Conservation (phyloP, 1,284 basidiomycete species). For the Apiotrichum sp. region DNA sequence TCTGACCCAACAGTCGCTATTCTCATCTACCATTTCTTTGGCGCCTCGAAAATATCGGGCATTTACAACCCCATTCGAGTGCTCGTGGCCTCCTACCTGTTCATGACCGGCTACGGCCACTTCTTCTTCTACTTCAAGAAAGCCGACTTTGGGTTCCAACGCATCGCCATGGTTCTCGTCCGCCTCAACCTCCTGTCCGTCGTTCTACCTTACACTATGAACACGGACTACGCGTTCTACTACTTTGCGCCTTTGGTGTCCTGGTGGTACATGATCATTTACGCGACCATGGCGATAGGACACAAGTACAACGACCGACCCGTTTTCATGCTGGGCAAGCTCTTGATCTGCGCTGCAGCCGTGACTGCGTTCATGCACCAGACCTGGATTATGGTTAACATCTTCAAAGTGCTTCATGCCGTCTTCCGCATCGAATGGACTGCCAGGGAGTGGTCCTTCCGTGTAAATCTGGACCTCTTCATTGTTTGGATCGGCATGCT, state of each 20-base stretch:
- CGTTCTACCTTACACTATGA: conserved; percentile 76
- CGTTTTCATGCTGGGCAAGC: conserved; percentile 63
- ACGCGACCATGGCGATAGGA: conserved; percentile 66
- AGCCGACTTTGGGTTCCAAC: conserved; percentile 70
- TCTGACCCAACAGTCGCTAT: conserved; percentile 58
- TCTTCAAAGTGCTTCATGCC: conserved; percentile 60
- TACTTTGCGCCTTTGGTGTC: conserved; percentile 77
- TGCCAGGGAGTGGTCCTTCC: conserved; percentile 76
- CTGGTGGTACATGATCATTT: conserved; percentile 67
- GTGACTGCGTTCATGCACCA: conserved; percentile 64
- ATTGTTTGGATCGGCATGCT: conserved; percentile 83
- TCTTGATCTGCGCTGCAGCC: conserved; percentile 58
- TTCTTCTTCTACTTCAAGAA: conserved; percentile 63
- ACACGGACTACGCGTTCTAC: conserved; percentile 81
- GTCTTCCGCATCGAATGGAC: conserved; percentile 74
- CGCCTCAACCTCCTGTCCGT: conserved; percentile 77
- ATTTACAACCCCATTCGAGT: conserved; percentile 86
- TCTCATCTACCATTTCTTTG: conserved; percentile 80
- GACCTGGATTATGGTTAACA: conserved; percentile 56
- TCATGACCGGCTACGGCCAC: conserved; percentile 52
- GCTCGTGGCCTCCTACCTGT: conserved; percentile 79
- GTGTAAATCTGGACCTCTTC: conserved; percentile 77
- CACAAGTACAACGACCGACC: conserved; percentile 66
- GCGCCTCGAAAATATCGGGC: conserved; percentile 76
- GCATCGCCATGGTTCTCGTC: conserved; percentile 69